Evolutionary conservation across 306 rosid genomes (phyloP).

Genomic region (Glycyrrhiza uralensis): DNA sequence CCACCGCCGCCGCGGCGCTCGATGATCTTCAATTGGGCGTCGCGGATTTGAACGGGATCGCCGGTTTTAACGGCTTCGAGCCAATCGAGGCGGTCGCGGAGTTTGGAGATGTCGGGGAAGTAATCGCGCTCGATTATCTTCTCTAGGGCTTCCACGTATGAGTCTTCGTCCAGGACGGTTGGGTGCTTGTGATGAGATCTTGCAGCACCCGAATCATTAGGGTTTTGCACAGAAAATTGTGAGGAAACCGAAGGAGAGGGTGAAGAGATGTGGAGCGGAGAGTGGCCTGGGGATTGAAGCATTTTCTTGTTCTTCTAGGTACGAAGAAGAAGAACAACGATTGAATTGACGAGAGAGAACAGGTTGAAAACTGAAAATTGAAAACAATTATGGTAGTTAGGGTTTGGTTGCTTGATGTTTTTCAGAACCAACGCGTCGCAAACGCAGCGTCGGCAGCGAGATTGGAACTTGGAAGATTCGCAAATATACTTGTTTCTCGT

Average conservation of each 20-base stretch:
- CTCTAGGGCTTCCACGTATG: conserved; percentile 81
- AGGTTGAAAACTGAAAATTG: background rate
- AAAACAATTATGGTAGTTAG: background rate
- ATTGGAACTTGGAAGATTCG: background rate
- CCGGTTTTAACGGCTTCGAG: conserved; percentile 75
- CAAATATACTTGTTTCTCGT: background rate
- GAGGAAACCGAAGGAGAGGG: conserved; percentile 59
- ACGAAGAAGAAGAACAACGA: too few relatives aligned
- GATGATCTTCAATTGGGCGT: conserved; percentile 88
- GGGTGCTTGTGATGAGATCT: conserved; percentile 8
- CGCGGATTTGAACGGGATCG: conserved; percentile 83
- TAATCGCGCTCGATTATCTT: conserved; percentile 94
- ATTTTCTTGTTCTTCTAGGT: conserved; percentile 5
- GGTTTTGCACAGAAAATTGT: conserved; percentile 36
- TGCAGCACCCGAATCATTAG: conserved; percentile 22
- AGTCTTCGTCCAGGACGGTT: conserved; percentile 77
- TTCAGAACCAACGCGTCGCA: background rate
- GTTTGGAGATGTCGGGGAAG: conserved; percentile 96
- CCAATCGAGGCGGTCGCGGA: conserved; percentile 95
- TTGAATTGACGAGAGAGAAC: background rate
- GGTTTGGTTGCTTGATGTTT: background rate
- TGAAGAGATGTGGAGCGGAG: conserved; percentile 82
- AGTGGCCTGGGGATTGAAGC: conserved; percentile 95
- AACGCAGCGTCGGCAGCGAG: background rate
- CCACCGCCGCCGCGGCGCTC: conserved; percentile 54